Percentiles rank a stretch among this genome's conserved stretches.
These are phyloP conservation scores for Lablab purpureus DNA, from an alignment of 306 rosid genomes.

Conservation along the genomic window DNA sequence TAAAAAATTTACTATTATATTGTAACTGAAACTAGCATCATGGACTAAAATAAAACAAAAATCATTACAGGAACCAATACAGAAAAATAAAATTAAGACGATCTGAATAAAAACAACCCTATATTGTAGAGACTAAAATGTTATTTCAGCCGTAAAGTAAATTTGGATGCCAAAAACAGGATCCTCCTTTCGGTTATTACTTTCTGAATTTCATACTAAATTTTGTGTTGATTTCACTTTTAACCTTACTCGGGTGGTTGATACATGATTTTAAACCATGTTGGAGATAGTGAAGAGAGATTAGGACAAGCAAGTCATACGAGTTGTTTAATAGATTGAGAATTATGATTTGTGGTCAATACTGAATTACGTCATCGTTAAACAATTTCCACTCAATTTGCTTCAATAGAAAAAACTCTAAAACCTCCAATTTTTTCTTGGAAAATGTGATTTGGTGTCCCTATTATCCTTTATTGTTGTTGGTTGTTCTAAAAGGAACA, in stretches of 20 bases:
- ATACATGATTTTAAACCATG: slow-evolving; percentile 6
- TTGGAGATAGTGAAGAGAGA: slow-evolving; percentile 3
- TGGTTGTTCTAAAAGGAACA: too few relatives aligned
- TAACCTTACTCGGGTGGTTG: slow-evolving; percentile 10
- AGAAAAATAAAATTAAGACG: background rate
- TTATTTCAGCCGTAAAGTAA: background rate
- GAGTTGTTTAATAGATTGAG: too few relatives aligned
- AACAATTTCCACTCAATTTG: too few relatives aligned
- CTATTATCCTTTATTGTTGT: too few relatives aligned
- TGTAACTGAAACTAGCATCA: background rate
- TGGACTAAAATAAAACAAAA: background rate
- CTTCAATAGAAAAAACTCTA: too few relatives aligned
- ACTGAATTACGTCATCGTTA: too few relatives aligned
- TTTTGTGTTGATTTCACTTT: slow-evolving; percentile 16
- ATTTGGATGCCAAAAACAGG: slow-evolving; percentile 4
- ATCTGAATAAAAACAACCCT: background rate
- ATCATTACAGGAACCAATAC: background rate
- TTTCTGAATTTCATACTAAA: background rate
- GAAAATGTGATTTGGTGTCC: too few relatives aligned
- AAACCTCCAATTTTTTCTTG: too few relatives aligned
- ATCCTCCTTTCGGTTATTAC: background rate
- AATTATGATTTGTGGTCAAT: too few relatives aligned
- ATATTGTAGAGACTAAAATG: background rate
- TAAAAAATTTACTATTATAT: background rate
- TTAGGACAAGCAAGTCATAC: too few relatives aligned